Conservation (phyloP, 495 filamentous ascomycete genomes). For the Penicillium longicatenatum region DNA sequence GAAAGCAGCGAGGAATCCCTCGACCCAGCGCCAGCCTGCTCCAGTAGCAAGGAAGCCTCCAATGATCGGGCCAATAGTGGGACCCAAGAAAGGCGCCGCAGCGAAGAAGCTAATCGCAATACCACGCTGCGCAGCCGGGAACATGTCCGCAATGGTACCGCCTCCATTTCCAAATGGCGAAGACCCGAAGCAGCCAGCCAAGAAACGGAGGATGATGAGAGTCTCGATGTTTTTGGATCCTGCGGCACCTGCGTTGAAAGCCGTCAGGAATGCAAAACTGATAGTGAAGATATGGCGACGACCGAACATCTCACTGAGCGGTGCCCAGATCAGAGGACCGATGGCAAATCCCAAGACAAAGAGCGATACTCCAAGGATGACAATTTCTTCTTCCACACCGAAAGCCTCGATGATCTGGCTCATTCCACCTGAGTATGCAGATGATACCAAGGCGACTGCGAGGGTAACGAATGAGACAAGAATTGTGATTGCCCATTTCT, state of each 20-base stretch:
- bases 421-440: constrained; percentile 71
- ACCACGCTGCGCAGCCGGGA: constrained; percentile 58
- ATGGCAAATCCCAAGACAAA: constrained; percentile 56
- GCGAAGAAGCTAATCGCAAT: constrained; percentile 61
- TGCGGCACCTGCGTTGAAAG: constrained; percentile 66
- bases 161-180: constrained; percentile 70
- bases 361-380: constrained; percentile 52
- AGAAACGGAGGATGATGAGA: constrained; percentile 68
- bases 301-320: constrained; percentile 63
- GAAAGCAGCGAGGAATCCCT: constrained; percentile 51
- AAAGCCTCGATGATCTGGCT: constrained; percentile 52
- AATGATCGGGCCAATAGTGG: constrained; percentile 44
- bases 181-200: constrained; percentile 72
- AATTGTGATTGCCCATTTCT: constrained; percentile 69
- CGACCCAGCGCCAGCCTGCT: constrained; percentile 66
- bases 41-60: constrained; percentile 57
- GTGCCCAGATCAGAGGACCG: constrained; percentile 52
- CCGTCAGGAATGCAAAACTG: constrained; percentile 60
- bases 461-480: constrained; percentile 65
- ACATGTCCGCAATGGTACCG: constrained; percentile 72
- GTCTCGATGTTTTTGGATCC: constrained; percentile 60
- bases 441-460: constrained; percentile 68
- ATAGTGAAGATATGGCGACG: constrained; percentile 66
- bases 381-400: constrained; percentile 45
- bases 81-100: constrained; percentile 60